phyloP scores from a whole-genome alignment of 306 rosid species.

The Cucurbita moschata region DNA sequence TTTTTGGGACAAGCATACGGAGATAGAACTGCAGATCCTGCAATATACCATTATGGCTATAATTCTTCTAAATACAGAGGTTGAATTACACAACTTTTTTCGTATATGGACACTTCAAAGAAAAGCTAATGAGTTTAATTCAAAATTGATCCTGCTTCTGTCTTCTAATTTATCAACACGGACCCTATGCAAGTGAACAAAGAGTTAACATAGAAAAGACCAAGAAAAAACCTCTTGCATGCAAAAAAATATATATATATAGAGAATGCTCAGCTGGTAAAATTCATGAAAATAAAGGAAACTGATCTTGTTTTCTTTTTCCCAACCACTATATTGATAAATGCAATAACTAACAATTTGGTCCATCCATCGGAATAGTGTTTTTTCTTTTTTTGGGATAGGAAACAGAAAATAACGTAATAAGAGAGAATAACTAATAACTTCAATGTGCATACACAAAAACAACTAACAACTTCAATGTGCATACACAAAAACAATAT shows the following conservation, averaged over 20 bases:
- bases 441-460: not conserved
- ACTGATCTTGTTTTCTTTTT: not conserved
- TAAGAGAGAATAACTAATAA: not conserved
- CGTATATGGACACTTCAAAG: not conserved
- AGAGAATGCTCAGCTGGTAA: not conserved
- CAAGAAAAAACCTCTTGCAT: not conserved
- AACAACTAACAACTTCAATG: not conserved
- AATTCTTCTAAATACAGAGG: not conserved
- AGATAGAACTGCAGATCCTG: constrained; percentile 41
- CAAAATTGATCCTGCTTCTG: not conserved
- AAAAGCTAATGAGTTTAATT: not conserved
- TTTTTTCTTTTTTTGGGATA: not conserved
- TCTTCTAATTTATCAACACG: not conserved
- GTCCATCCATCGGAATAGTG: not conserved
- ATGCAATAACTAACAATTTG: not conserved
- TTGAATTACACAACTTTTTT: not conserved
- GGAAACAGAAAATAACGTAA: not conserved
- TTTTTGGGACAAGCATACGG: constrained; percentile 50
- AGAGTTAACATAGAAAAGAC: not conserved
- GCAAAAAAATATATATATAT: not conserved
- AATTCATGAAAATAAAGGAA: not conserved
- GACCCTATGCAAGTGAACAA: not conserved
- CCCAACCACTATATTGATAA: not conserved
- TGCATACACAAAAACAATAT: not conserved
- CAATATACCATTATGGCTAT: constrained; percentile 12